These are phyloP conservation scores for Solanum pennellii DNA, from an alignment of 257 asterid genomes.

Conservation along the genomic window DNA sequence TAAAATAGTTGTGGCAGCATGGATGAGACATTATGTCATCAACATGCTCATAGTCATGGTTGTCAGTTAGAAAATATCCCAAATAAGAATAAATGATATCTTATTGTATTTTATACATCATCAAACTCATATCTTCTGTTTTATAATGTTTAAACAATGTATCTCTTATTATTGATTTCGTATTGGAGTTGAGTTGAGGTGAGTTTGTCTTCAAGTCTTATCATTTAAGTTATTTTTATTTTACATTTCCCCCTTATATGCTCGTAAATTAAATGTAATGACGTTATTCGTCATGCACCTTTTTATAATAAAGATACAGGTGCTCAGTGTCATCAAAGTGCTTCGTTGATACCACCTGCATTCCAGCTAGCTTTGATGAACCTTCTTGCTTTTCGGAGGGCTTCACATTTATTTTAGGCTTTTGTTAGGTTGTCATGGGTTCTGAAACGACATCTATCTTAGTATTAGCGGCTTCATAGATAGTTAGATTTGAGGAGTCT, in stretches of 20 bases:
- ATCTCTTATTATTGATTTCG: too few relatives aligned
- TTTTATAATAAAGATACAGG: not conserved
- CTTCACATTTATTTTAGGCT: not conserved
- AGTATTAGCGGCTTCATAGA: too few relatives aligned
- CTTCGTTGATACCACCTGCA: not conserved
- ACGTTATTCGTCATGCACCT: not conserved
- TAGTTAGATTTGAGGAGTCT: too few relatives aligned
- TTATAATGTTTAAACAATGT: too few relatives aligned
- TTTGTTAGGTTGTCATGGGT: too few relatives aligned
- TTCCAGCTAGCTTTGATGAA: too few relatives aligned
- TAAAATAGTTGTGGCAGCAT: not conserved
- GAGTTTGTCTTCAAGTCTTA: not conserved
- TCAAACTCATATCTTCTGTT: too few relatives aligned
- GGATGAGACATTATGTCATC: not conserved
- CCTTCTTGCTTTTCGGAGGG: not conserved
- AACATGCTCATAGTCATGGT: not conserved
- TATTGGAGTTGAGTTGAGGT: too few relatives aligned
- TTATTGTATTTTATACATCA: too few relatives aligned
- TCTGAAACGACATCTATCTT: too few relatives aligned
- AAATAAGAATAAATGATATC: too few relatives aligned
- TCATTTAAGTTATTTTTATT: not conserved
- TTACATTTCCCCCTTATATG: not conserved
- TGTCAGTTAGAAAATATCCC: not conserved
- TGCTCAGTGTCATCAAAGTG: not conserved
- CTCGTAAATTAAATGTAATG: not conserved